These are phyloP conservation scores for Eustoma russellianum DNA, from an alignment of 257 asterid genomes.

Conservation along the genomic window DNA sequence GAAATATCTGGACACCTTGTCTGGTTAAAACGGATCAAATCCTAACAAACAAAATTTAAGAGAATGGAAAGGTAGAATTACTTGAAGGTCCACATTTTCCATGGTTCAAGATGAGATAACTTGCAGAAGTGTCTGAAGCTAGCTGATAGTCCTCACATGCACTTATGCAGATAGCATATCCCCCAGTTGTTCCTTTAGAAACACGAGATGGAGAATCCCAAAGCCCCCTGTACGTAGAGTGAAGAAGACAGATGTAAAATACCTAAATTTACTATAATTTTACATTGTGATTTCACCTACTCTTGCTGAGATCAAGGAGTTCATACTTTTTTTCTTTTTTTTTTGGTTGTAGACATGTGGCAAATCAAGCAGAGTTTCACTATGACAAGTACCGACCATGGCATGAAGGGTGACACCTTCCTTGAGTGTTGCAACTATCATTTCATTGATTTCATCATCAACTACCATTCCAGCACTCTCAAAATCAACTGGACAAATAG, in stretches of 20 bases:
- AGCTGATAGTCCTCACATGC: conserved; percentile 75
- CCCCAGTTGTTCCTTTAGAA: conserved; percentile 51
- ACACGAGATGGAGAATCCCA: conserved; percentile 53
- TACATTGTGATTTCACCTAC: not conserved
- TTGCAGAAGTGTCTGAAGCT: conserved; percentile 70
- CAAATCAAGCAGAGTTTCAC: conserved; percentile 72
- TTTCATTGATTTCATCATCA: conserved; percentile 47
- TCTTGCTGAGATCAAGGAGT: not conserved
- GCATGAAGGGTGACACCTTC: conserved; percentile 58
- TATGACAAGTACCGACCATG: conserved; percentile 64
- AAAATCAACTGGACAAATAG: conserved; percentile 65
- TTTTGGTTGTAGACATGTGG: conserved; percentile 33
- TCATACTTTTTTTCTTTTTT: conserved; percentile 34
- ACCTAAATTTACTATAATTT: not conserved
- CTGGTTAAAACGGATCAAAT: not conserved
- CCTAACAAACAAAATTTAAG: not conserved
- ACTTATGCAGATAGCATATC: conserved; percentile 57
- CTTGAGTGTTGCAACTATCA: conserved; percentile 41
- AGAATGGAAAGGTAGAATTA: too few species aligned
- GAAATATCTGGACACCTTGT: conserved; percentile 36
- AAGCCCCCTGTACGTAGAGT: conserved; percentile 17
- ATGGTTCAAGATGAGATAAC: not conserved
- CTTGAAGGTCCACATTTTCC: not conserved
- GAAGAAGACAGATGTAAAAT: not conserved
- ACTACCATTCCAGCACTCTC: conserved; percentile 36